Evolutionary conservation across 169 alveolate genomes (phyloP).

Genomic region (Plasmodium reichenowi): DNA sequence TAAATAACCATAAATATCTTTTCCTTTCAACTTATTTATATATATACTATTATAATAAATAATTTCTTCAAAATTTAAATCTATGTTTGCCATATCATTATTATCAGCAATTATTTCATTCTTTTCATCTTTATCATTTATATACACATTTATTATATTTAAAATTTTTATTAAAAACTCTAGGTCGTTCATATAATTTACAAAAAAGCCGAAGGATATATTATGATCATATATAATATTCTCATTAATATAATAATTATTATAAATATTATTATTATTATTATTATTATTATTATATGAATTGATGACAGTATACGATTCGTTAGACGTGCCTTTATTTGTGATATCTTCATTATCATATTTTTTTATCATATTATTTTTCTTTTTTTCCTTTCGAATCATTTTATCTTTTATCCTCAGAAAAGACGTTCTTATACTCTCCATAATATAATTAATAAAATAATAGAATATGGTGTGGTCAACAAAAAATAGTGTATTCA

Average conservation of each 20-base stretch:
- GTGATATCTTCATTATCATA: background rate
- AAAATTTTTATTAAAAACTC: slow-evolving; percentile 12
- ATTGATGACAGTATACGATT: background rate
- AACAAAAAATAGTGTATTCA: background rate
- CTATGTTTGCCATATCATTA: background rate
- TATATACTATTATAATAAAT: slow-evolving; percentile 24
- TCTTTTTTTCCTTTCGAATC: too few relatives aligned
- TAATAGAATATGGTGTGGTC: slow-evolving; percentile 12
- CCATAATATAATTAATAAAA: slow-evolving; percentile 6
- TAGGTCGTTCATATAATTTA: slow-evolving; percentile 2
- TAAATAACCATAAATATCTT: slow-evolving; percentile 1
- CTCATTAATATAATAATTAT: background rate
- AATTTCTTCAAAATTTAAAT: slow-evolving; percentile 39
- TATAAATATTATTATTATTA: background rate
- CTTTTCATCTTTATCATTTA: slow-evolving; percentile 1
- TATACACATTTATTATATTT: background rate
- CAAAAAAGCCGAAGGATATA: background rate
- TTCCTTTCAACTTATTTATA: slow-evolving; percentile 11
- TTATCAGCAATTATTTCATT: background rate
- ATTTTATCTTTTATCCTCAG: background rate
- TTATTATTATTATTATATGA: background rate
- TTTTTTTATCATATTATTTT: background rate
- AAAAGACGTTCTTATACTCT: background rate
- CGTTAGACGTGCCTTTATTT: background rate
- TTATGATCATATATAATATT: background rate